Percentiles rank a stretch among this genome's conserved stretches.
Conservation (phyloP, 1,139 yeast species). For the Meyerozyma smithsonii region DNA sequence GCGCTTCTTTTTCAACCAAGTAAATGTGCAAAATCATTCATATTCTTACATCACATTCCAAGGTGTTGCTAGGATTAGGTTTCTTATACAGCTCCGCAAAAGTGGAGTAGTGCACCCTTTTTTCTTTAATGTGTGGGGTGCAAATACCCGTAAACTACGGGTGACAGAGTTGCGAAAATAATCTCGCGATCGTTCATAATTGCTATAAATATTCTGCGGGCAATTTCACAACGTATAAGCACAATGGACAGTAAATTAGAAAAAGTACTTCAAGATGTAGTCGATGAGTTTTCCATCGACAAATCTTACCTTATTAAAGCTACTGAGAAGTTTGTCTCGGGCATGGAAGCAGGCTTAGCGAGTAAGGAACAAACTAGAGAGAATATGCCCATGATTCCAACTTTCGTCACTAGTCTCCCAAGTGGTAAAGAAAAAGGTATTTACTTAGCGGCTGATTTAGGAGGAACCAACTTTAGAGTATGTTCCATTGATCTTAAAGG, state of each 20-base stretch:
- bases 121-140: no score
- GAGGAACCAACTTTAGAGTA: slow-evolving; percentile 87
- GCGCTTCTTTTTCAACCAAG: no score
- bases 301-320: slow-evolving; percentile 50
- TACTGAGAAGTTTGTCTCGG: slow-evolving; percentile 58
- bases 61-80: no score
- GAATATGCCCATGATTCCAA: slow-evolving; percentile 82
- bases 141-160: slow-evolving; percentile 66
- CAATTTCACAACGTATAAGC: no score
- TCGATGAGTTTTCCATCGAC: slow-evolving; percentile 49
- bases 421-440: slow-evolving; percentile 77
- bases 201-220: no score
- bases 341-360: slow-evolving; percentile 58
- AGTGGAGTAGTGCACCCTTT: no score
- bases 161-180: slow-evolving; percentile 83
- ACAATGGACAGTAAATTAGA: slow-evolving; percentile 28
- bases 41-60: no score
- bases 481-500: slow-evolving; percentile 80
- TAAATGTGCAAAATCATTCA: no score
- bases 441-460: slow-evolving; percentile 77
- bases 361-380: slow-evolving; percentile 34
- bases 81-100: no score
- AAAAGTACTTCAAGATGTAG: slow-evolving; percentile 43
- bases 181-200: slow-evolving; percentile 82
- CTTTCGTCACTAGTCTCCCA: slow-evolving; percentile 77